Percentiles rank a stretch among this genome's conserved stretches.
phyloP scores from a whole-genome alignment of 176 grass and related monocot genomes.

The sorghum (Sorghum bicolor) region Sorghum_bicolor_NCBIv3 NC_012873.2:60530501-60531000 shows the following conservation, averaged over 20 bases:
- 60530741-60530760: constrained; percentile 87
- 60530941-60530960: constrained; percentile 79
- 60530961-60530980: constrained; percentile 85
- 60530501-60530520: neutral
- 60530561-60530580: constrained; percentile 96
- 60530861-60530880: constrained; percentile 97
- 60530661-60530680: constrained; percentile 83
- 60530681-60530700: constrained; percentile 90
- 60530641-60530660: constrained; percentile 73
- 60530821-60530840: constrained; percentile 97
- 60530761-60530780: constrained; percentile 89
- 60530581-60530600: constrained; percentile 94
- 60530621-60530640: constrained; percentile 88
- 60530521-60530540: neutral
- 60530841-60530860: constrained; percentile 85
- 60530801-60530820: constrained; percentile 98
- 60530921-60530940: neutral
- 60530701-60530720: constrained; percentile 99
- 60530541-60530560: constrained; percentile 2
- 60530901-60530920: neutral
- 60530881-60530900: constrained; percentile 9
- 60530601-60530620: constrained; percentile 91
- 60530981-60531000: constrained; percentile 76
- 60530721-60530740: constrained; percentile 87
- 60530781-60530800: constrained; percentile 75